Evolutionary conservation across 208 protist genomes (phyloP).

Genomic region (Leishmania mexicana): DNA sequence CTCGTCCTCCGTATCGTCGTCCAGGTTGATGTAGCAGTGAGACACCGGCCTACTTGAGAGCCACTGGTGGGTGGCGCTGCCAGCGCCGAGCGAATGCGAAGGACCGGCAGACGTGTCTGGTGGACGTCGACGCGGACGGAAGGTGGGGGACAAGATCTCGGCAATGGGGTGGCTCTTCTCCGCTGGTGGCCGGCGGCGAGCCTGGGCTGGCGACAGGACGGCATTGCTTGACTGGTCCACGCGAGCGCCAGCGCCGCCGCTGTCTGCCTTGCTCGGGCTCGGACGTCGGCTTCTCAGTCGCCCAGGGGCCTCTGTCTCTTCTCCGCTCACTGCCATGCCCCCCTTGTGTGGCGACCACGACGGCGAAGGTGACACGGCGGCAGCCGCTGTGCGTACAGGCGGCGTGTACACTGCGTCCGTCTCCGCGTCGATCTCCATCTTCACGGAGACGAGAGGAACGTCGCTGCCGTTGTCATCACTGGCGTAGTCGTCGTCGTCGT

Average conservation of each 20-base stretch:
- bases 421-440: slow-evolving; percentile 3
- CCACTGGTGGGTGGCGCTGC: not conserved
- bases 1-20: slow-evolving; percentile 21
- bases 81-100: not conserved
- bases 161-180: slow-evolving; percentile 41
- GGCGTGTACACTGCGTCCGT: not conserved
- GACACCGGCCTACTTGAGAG: not conserved
- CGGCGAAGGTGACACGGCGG: not conserved
- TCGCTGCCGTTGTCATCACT: not conserved
- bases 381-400: not conserved
- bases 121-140: slow-evolving; percentile 49
- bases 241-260: not conserved
- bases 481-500: slow-evolving; percentile 70
- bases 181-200: slow-evolving; percentile 1
- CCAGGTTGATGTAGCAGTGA: slow-evolving; percentile 18
- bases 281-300: not conserved
- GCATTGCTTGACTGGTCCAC: not conserved
- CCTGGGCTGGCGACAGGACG: not conserved
- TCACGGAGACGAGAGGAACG: not conserved
- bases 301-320: not conserved
- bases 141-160: slow-evolving; percentile 64
- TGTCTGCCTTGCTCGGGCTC: not conserved
- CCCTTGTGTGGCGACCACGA: not conserved
- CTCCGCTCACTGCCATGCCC: not conserved
- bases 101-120: not conserved